A percentile compares a stretch with the other conserved stretches of the same genome.
These are phyloP conservation scores for Otatea glauca DNA, from an alignment of 176 grass and related monocot genomes.

Conservation along the genomic window DNA sequence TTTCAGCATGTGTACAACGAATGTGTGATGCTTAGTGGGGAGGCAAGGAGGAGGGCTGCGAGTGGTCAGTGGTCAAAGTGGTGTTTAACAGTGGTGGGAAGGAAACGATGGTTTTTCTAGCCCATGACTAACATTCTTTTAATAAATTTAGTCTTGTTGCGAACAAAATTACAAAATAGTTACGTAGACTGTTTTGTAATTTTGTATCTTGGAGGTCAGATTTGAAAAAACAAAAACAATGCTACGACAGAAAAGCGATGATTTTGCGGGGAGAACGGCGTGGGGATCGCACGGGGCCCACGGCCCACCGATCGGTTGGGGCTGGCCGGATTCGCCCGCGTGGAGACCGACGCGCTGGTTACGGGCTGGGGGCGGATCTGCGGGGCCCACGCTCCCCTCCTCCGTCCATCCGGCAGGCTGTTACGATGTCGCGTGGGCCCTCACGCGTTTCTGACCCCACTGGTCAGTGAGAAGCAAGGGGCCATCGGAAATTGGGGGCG, in stretches of 20 bases:
- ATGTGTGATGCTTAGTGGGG: slow-evolving; percentile 37
- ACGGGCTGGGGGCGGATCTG: not conserved
- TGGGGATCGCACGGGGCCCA: too few species aligned
- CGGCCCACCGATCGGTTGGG: not conserved
- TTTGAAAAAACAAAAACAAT: too few species aligned
- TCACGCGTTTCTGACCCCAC: not conserved
- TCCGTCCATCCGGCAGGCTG: not conserved
- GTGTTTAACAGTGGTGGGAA: slow-evolving; percentile 16
- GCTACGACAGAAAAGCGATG: too few species aligned
- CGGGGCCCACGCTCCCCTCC: slow-evolving; percentile 3
- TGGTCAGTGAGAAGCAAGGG: not conserved
- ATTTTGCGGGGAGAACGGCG: too few species aligned
- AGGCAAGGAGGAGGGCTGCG: slow-evolving; percentile 3
- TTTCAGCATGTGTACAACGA: slow-evolving; percentile 31
- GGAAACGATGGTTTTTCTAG: too few species aligned
- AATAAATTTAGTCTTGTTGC: too few species aligned
- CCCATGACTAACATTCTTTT: too few species aligned
- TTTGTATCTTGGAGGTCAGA: too few species aligned
- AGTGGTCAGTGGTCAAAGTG: too few species aligned
- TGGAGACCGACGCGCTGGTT: not conserved
- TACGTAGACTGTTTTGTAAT: too few species aligned
- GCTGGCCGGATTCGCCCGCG: not conserved
- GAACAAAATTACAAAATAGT: too few species aligned
- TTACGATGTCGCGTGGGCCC: not conserved
- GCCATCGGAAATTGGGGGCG: not conserved